A percentile compares a stretch with the other conserved stretches of the same genome.
These are phyloP conservation scores for Albugo laibachii DNA, from an alignment of 352 stramenopile species.

Conservation along the genomic window DNA sequence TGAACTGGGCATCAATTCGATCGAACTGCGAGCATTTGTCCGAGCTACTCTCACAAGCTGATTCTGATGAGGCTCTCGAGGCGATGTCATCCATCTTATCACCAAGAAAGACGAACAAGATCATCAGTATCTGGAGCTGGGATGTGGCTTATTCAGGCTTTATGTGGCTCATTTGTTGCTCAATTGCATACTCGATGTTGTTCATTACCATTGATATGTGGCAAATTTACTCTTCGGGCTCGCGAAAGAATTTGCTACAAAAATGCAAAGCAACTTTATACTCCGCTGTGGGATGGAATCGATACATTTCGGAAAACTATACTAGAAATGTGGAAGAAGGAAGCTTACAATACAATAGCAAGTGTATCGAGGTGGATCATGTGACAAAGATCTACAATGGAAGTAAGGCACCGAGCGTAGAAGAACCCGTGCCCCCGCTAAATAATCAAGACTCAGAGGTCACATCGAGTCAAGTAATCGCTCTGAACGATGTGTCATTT, in stretches of 20 bases:
- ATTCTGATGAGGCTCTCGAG: not conserved
- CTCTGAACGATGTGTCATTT: slow-evolving; percentile 59
- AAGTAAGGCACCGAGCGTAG: slow-evolving; percentile 10
- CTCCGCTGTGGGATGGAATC: too few relatives aligned
- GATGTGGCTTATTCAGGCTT: slow-evolving; percentile 20
- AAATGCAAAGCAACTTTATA: too few relatives aligned
- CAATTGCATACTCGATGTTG: slow-evolving; percentile 23
- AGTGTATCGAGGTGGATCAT: slow-evolving; percentile 23
- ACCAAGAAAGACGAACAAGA: slow-evolving; percentile 9
- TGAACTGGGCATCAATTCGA: slow-evolving; percentile 21
- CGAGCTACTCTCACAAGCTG: not conserved
- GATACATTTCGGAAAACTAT: not conserved
- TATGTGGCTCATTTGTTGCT: slow-evolving; percentile 18
- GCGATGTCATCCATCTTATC: slow-evolving; percentile 6
- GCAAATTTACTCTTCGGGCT: slow-evolving; percentile 52
- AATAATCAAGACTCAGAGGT: not conserved
- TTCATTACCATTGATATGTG: slow-evolving; percentile 32
- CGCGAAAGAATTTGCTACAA: slow-evolving; percentile 8
- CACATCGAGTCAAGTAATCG: slow-evolving; percentile 27
- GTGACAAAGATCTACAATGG: slow-evolving; percentile 51
- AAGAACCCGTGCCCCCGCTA: not conserved
- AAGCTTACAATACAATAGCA: slow-evolving; percentile 7
- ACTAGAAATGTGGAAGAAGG: not conserved
- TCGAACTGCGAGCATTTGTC: slow-evolving; percentile 18
- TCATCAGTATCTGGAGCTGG: slow-evolving; percentile 28